These are phyloP conservation scores for Acacia confusa DNA, from an alignment of 306 rosid genomes.

Conservation along the genomic window DNA sequence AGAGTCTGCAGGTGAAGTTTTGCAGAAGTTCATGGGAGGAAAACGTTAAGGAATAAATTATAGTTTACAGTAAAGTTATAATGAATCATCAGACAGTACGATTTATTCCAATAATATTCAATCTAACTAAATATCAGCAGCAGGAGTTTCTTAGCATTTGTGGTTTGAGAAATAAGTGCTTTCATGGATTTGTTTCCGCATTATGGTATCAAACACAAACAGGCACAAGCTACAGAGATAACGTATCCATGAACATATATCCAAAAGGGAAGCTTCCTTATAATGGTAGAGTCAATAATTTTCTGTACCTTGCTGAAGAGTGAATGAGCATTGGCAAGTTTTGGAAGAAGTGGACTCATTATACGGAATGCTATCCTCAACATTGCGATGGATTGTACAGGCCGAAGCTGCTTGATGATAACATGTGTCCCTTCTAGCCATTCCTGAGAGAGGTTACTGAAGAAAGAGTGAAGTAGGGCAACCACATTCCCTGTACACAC, in stretches of 20 bases:
- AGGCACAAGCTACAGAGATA: slow-evolving; percentile 9
- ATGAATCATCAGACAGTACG: not conserved
- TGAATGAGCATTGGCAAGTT: slow-evolving; percentile 85
- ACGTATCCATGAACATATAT: not conserved
- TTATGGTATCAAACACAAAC: slow-evolving; percentile 1
- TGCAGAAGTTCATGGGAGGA: slow-evolving; percentile 23
- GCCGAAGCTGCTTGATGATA: slow-evolving; percentile 82
- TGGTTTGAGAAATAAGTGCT: not conserved
- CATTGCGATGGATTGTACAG: slow-evolving; percentile 91
- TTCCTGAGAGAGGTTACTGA: slow-evolving; percentile 94
- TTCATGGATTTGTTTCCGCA: slow-evolving; percentile 15
- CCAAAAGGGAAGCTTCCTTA: slow-evolving; percentile 8
- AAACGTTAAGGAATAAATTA: slow-evolving; percentile 15
- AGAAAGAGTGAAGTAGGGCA: slow-evolving; percentile 93
- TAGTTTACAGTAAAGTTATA: slow-evolving; percentile 1
- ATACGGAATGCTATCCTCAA: slow-evolving; percentile 94
- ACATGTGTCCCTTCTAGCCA: slow-evolving; percentile 87
- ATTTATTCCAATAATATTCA: slow-evolving; percentile 5
- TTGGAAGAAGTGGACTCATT: slow-evolving; percentile 95
- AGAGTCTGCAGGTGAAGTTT: slow-evolving; percentile 59
- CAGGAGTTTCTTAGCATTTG: not conserved
- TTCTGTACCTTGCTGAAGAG: slow-evolving; percentile 79
- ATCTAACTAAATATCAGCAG: slow-evolving; percentile 14
- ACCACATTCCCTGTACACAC: slow-evolving; percentile 75
- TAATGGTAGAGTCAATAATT: slow-evolving; percentile 22